Conservation (phyloP, 2,329 filamentous ascomycete genomes). For the Calonectria pteridis region DNA sequence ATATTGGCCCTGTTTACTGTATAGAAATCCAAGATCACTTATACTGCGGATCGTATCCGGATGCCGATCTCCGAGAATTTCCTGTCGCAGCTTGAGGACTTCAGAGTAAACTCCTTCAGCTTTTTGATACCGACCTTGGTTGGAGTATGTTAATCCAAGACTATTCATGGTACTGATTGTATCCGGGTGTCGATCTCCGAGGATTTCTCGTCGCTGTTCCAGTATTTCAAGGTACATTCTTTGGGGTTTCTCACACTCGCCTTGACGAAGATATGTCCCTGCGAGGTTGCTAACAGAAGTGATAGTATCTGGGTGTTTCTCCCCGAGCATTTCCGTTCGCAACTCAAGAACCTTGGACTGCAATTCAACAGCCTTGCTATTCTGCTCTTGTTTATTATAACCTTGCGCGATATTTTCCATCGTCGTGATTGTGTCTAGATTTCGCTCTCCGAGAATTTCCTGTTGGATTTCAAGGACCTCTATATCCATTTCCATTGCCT, state of each 20-base stretch:
- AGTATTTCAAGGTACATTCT: not conserved
- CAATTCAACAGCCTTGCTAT: not conserved
- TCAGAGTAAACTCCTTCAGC: too few species aligned
- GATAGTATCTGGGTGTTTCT: not conserved
- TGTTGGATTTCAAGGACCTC: not conserved
- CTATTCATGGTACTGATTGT: not conserved
- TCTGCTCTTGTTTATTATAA: not conserved
- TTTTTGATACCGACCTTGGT: not conserved
- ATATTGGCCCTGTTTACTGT: too few species aligned
- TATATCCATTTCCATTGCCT: not conserved
- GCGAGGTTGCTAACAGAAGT: not conserved
- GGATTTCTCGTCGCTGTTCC: not conserved
- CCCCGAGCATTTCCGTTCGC: not conserved
- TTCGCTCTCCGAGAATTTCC: not conserved
- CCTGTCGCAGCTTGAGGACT: too few species aligned
- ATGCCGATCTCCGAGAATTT: too few species aligned
- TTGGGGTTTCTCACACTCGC: not conserved
- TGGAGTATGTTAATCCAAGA: not conserved
- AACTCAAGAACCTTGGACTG: not conserved
- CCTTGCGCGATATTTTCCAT: accelerated
- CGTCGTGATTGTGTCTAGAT: not conserved
- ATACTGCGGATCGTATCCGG: too few species aligned
- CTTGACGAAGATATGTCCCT: not conserved
- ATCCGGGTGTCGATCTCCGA: not conserved
- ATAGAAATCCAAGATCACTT: too few species aligned